Base-by-base conservation (phyloP, 2,329 filamentous ascomycete genomes). In the Zymoseptoria crescenta region DNA sequence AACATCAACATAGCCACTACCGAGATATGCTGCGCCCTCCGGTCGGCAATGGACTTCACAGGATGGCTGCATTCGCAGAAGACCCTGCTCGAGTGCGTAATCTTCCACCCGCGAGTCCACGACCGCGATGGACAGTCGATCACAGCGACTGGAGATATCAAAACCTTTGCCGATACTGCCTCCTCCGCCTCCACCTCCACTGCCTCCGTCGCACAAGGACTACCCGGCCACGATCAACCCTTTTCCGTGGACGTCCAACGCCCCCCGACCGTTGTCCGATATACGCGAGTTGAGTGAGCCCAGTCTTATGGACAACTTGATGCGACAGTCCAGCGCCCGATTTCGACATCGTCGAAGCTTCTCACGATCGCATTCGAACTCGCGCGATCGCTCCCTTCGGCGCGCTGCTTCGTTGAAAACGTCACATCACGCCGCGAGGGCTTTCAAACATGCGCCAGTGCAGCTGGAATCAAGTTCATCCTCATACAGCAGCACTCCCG, bases 201-300 rank as follows among this genome's bases (percentile, higher is more conserved):
- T 59, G 7, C 62, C 61, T 51, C 56, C 35, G 30, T 54, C 30
- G 52, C 60, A 20, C 28, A 57, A 24, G 19, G 52, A 57, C 5
- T 54, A 55, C 30, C 49, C 52, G 16, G 9, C 30, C 8, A 13
- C 61, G 2, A 56, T 61, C 16, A 28, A 24, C 24, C 56, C 63
- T 4, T 52, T 59, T 41, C 60, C 58, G 35, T 67, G 66, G 65
- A 60, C 63, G 10, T 67, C 70, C 8, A 70, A 72, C 8, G 70
- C 73, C 54, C 65, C 72, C 49, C 74, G 78, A 52, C 76, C 77
- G 51, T 66, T 80, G 28, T 80, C 78, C 50, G 78, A 80, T 62
- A 80, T 80, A 58, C 75, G 77, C 61, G 78, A 80, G 64, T 69
- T 79, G 63, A 80, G 77, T 9, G 78, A 80, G 65, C 77, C 78